phyloP scores from a whole-genome alignment of 768 basidiomycete species.

The Lactifluus echinatus region DNA sequence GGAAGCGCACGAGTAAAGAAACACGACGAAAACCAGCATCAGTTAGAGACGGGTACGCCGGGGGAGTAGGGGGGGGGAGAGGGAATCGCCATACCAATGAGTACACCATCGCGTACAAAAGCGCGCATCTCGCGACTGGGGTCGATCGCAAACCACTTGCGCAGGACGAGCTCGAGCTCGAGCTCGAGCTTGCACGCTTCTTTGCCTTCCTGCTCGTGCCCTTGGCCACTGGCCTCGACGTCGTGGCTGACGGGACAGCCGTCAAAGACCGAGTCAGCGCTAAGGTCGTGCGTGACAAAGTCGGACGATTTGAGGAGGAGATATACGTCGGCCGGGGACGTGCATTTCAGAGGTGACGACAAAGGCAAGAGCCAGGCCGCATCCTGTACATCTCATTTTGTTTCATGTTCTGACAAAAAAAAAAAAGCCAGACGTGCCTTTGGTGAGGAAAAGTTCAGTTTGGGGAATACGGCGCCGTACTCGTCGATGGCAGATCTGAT shows the following conservation, averaged over 20 bases:
- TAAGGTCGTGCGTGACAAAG: slow-evolving; percentile 76
- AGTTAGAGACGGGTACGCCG: too few relatives aligned
- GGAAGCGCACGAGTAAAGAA: too few relatives aligned
- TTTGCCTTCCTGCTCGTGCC: not conserved
- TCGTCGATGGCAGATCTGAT: slow-evolving; percentile 57
- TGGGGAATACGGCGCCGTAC: slow-evolving; percentile 87
- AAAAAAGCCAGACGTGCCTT: slow-evolving; percentile 40
- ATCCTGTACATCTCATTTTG: slow-evolving; percentile 44
- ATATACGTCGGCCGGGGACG: slow-evolving; percentile 83
- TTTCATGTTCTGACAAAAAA: too few relatives aligned
- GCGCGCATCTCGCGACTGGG: slow-evolving; percentile 81
- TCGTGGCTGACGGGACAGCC: slow-evolving; percentile 35
- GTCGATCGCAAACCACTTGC: slow-evolving; percentile 87
- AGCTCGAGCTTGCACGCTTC: slow-evolving; percentile 62
- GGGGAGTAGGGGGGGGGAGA: not conserved
- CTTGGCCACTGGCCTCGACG: not conserved
- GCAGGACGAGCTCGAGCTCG: slow-evolving; percentile 75
- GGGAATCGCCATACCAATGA: slow-evolving; percentile 49
- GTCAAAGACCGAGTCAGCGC: slow-evolving; percentile 52
- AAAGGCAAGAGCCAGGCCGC: slow-evolving; percentile 86
- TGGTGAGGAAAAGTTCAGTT: slow-evolving; percentile 94
- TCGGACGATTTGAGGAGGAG: slow-evolving; percentile 89
- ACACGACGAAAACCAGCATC: too few relatives aligned
- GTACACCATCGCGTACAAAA: slow-evolving; percentile 65
- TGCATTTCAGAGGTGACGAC: slow-evolving; percentile 80